Conservation (phyloP, 768 basidiomycete genomes). For the Pulveroboletus sp. region DNA sequence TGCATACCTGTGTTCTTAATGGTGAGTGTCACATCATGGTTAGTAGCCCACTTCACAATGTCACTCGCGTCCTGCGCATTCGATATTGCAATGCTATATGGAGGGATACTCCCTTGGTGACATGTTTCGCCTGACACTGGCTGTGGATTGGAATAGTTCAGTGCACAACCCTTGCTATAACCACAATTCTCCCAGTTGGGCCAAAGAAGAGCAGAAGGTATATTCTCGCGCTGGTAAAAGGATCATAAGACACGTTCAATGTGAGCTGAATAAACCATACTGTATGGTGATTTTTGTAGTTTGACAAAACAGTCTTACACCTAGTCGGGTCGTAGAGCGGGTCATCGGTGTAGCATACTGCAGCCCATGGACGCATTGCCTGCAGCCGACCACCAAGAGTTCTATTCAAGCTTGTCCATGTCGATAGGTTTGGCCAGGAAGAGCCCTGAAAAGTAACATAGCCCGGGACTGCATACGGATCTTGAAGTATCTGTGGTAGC, state of each 20-base stretch:
- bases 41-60: constrained; percentile 16
- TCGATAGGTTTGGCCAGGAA: constrained; percentile 9
- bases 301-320: constrained; percentile 10
- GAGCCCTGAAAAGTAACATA: not conserved
- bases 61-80: constrained; percentile 16
- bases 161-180: constrained; percentile 8
- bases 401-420: constrained; percentile 10
- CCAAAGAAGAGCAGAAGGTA: constrained; percentile 18
- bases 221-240: constrained; percentile 9
- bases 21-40: constrained; percentile 13
- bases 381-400: constrained; percentile 9
- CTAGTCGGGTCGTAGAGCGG: constrained; percentile 4
- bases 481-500: not conserved
- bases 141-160: constrained; percentile 19
- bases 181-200: constrained; percentile 21
- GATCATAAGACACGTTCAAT: too few relatives aligned
- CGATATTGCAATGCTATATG: constrained; percentile 15
- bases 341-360: constrained; percentile 6
- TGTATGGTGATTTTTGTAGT: constrained; percentile 9
- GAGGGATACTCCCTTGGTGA: constrained; percentile 15
- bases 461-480: not conserved
- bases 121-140: constrained; percentile 6
- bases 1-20: constrained; percentile 20
- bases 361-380: constrained; percentile 17
- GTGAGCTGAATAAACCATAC: not conserved